A percentile compares a stretch with the other conserved stretches of the same genome.
Conservation (phyloP, 768 basidiomycete genomes). For the Lactarius quietus region DNA sequence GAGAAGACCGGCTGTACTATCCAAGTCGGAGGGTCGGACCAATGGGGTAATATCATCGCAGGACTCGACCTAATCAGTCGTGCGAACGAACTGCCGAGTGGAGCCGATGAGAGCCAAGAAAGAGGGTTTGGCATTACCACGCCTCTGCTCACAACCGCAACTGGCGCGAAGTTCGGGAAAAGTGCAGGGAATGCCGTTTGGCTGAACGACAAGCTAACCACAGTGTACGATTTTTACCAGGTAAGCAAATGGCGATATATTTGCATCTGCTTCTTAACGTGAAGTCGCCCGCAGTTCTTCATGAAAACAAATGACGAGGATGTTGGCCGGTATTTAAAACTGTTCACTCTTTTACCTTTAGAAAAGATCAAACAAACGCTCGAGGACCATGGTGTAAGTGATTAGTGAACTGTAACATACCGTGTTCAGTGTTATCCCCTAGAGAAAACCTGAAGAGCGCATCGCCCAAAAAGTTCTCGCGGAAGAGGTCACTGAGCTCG, state of each 20-base stretch:
- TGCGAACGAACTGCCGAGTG: slow-evolving; percentile 29
- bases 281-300: slow-evolving; percentile 66
- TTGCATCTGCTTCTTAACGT: neutral
- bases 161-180: slow-evolving; percentile 96
- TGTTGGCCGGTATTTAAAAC: slow-evolving; percentile 24
- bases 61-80: slow-evolving; percentile 88
- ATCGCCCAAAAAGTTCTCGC: slow-evolving; percentile 52
- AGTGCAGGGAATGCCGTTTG: slow-evolving; percentile 95
- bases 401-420: neutral
- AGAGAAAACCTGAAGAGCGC: slow-evolving; percentile 40
- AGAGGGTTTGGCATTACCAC: slow-evolving; percentile 83
- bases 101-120: slow-evolving; percentile 27
- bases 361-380: slow-evolving; percentile 18
- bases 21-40: slow-evolving; percentile 95
- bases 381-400: slow-evolving; percentile 22
- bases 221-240: slow-evolving; percentile 93
- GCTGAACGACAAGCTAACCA: slow-evolving; percentile 75
- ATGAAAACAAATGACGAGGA: slow-evolving; percentile 44
- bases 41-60: slow-evolving; percentile 97
- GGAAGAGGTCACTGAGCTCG: slow-evolving; percentile 54
- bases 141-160: slow-evolving; percentile 85
- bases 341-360: slow-evolving; percentile 25
- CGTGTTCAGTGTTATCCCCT: neutral
- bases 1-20: slow-evolving; percentile 64
- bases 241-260: slow-evolving; percentile 37